A percentile compares a stretch with the other conserved stretches of the same genome.
Conservation (phyloP, 768 basidiomycete genomes). For the Exidia glandulosa region DNA sequence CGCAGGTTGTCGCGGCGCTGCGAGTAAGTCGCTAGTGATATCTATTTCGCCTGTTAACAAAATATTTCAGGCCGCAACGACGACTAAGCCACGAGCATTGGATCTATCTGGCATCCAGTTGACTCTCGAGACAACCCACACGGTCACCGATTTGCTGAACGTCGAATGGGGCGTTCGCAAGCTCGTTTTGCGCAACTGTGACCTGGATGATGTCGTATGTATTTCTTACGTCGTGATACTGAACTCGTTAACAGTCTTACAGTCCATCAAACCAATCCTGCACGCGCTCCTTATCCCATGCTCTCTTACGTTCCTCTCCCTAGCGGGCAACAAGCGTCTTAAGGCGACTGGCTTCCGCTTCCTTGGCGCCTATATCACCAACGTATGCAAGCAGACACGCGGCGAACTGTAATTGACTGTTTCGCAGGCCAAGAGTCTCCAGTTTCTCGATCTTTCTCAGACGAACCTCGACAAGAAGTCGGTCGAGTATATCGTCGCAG, state of each 20-base stretch:
- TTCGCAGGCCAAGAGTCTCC: slow-evolving; percentile 55
- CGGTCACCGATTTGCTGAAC: slow-evolving; percentile 82
- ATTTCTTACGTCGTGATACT: background rate
- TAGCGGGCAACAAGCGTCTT: slow-evolving; percentile 78
- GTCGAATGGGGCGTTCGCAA: slow-evolving; percentile 91
- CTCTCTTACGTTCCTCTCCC: slow-evolving; percentile 68
- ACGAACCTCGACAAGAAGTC: slow-evolving; percentile 76
- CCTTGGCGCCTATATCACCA: slow-evolving; percentile 67
- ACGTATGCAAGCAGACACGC: slow-evolving; percentile 30
- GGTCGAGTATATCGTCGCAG: slow-evolving; percentile 68
- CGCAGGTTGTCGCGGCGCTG: slow-evolving; percentile 53
- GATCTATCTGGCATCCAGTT: slow-evolving; percentile 77
- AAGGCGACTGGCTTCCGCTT: slow-evolving; percentile 67
- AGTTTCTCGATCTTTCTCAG: slow-evolving; percentile 86
- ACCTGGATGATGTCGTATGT: slow-evolving; percentile 71
- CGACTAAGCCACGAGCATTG: slow-evolving; percentile 52
- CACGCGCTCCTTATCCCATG: slow-evolving; percentile 82
- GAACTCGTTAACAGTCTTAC: slow-evolving; percentile 55
- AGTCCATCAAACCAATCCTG: slow-evolving; percentile 81
- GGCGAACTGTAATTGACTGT: background rate
- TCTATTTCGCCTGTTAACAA: slow-evolving; percentile 11
- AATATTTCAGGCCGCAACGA: slow-evolving; percentile 36
- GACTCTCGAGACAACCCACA: slow-evolving; percentile 54
- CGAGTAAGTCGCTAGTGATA: slow-evolving; percentile 40
- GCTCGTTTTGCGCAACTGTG: slow-evolving; percentile 75